Percentiles rank a stretch among this genome's conserved stretches.
Evolutionary conservation across 148 eudicot genomes (phyloP).

Genomic region (Vaccinium myrtillus): DNA sequence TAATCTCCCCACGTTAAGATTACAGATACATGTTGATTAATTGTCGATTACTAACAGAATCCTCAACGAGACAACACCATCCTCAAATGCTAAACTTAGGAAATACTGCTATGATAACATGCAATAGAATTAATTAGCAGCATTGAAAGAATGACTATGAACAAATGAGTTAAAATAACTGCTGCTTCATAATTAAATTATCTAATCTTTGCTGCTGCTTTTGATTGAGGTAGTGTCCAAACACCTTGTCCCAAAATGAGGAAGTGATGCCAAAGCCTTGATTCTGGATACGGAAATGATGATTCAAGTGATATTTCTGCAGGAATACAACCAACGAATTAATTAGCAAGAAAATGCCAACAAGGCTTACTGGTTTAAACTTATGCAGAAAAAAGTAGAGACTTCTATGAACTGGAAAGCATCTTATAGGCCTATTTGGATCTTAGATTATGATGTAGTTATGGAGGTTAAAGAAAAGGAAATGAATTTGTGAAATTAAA

Average conservation of each 20-base stretch:
- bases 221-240: constrained; percentile 72
- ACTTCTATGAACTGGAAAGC: neutral
- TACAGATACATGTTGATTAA: no score
- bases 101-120: neutral
- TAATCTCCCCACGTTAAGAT: no score
- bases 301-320: constrained; percentile 91
- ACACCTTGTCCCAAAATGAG: constrained; percentile 74
- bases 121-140: neutral
- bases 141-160: neutral
- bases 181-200: neutral
- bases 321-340: neutral
- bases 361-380: neutral
- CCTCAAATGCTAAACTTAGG: neutral
- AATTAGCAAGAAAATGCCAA: neutral
- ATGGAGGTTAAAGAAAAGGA: neutral
- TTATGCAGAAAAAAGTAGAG: neutral
- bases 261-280: constrained; percentile 87
- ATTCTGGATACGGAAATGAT: constrained; percentile 68
- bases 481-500: neutral
- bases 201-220: constrained; percentile 36
- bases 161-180: neutral
- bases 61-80: neutral
- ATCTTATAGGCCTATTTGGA: neutral
- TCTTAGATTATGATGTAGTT: neutral
- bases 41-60: no score